Evolutionary conservation across 2,329 filamentous ascomycete genomes (phyloP), one percentile per base, ranked within the genome.

Genomic region (Xylariaceae sp.): DNA sequence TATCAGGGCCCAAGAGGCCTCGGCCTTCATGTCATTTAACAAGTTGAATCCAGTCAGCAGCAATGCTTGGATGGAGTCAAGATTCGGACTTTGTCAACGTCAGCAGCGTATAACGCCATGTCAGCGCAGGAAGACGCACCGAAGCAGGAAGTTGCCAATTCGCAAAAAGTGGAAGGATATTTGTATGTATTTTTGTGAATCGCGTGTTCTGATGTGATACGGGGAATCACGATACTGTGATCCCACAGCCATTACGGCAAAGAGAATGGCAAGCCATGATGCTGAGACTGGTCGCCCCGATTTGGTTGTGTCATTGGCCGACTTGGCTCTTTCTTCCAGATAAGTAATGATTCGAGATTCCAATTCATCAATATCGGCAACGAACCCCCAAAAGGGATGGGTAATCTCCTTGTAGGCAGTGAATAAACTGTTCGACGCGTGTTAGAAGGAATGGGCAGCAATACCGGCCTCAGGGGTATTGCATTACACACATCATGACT

Each of bases 21-120:
- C 82, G 1, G 82, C 82, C 60, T 85, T 85, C 82, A 86, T 86
- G 51, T 86, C 82, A 56, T 86, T 86, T 22, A 85, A 69, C 2
- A 86, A 69, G 2, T 83, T 81, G 54, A 85, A 85, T 30, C 80
- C 77, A 4, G 80, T 81, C 39, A 86, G 73, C 1, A 86, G 69
- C 38, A 86, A 67, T 1, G 82, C 82, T 62, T 86, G 82, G 22
- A 86, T 81, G 5, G 81, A 83, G 62, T 86, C 82, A 36, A 85
- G 75, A 0, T 83, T 85, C 2, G 82, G 82, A 31, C 78, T 80
- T 47, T 6, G 22, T 39, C 35, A 22, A 22, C 4, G 45, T 58
- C 18, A 56, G 51, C 15, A 14, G n/a, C 15, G 19, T 27, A 27
- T 6, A n/a, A 7, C n/a, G 22, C 38, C 10, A 30, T 9, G 15